Base-by-base conservation (phyloP, 768 basidiomycete genomes). In the Punctularia strigosozonata region DNA sequence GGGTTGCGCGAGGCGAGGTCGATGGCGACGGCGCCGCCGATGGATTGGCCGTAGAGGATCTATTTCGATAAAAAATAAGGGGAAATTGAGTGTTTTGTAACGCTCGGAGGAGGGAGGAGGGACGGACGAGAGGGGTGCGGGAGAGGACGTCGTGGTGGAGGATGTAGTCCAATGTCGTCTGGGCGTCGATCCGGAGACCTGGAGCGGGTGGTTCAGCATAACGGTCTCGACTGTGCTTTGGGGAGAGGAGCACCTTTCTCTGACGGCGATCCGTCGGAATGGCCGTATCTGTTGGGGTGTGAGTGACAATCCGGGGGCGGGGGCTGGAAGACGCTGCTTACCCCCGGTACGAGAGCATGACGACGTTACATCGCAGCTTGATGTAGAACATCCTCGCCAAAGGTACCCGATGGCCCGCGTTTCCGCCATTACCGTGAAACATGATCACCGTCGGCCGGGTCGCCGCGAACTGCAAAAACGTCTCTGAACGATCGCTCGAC, bases 271-370 rank as follows among this genome's bases (percentile, higher is more conserved):
- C 94, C 94, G 48, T 91, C 84, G 1, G 87, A 91, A 20, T 64
- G 69, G 3, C 92, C 94, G 52, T 98, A 98, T 12, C 90, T 91
- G 36, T 4, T 36, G 40, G 12, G 25, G 21, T 15, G 25, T 4
- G 21, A 8, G 17, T 6, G 8, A 40, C 8, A 37, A 39, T 31
- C 17, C 24, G 23, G n/a, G 18, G 25, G 33, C 19, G 31, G 17
- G 22, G 35, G 19, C 25, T 23, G 15, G n/a, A 28, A 21, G 15
- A 20, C 17, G 18, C 36, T 14, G 58, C 77, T 42, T 50, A 87
- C 84, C 91, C 91, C 51, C 94, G 65, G 54, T 99, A 99, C 35
- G 85, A 90, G 43, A 94, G 62, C 81, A 97, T 89, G 28, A 98
- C 63, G 3, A 95, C 89, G 53, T 98, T 97, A 57, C 90, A 95